Percentiles rank a stretch among this genome's conserved stretches.
phyloP scores from a whole-genome alignment of 257 asterid genomes.

The Solanum tacnaense region DNA sequence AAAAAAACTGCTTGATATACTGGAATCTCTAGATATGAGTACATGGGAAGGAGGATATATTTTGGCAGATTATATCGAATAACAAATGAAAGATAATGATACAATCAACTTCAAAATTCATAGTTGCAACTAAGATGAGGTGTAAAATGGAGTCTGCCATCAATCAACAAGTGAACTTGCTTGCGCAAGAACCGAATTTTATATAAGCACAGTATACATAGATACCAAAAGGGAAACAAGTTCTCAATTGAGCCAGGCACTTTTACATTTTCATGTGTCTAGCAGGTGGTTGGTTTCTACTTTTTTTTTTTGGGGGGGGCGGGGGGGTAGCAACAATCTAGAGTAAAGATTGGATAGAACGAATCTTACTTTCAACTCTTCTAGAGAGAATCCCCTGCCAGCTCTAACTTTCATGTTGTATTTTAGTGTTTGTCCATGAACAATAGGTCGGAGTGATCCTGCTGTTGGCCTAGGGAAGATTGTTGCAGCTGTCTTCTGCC shows the following conservation, averaged over 20 bases:
- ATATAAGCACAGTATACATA: background rate
- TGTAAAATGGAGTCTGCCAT: background rate
- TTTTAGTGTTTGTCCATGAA: background rate
- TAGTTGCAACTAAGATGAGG: background rate
- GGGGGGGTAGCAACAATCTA: background rate
- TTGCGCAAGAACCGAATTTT: background rate
- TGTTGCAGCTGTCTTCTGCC: background rate
- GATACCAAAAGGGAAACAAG: background rate
- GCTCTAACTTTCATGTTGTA: background rate
- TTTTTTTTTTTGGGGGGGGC: too few species aligned
- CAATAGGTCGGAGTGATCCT: background rate
- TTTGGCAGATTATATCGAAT: background rate
- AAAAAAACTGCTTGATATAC: background rate
- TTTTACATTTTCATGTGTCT: background rate
- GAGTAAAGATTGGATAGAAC: background rate
- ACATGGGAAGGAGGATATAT: background rate
- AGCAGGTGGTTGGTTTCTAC: background rate
- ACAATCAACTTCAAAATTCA: background rate
- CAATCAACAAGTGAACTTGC: background rate
- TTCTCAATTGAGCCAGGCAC: background rate
- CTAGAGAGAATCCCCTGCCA: background rate
- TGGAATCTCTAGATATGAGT: background rate
- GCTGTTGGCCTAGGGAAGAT: background rate
- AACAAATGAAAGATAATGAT: background rate
- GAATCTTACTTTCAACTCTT: background rate